phyloP scores from a whole-genome alignment of 2,329 filamentous ascomycete species.

The Hymenoscyphus linearis region DNA sequence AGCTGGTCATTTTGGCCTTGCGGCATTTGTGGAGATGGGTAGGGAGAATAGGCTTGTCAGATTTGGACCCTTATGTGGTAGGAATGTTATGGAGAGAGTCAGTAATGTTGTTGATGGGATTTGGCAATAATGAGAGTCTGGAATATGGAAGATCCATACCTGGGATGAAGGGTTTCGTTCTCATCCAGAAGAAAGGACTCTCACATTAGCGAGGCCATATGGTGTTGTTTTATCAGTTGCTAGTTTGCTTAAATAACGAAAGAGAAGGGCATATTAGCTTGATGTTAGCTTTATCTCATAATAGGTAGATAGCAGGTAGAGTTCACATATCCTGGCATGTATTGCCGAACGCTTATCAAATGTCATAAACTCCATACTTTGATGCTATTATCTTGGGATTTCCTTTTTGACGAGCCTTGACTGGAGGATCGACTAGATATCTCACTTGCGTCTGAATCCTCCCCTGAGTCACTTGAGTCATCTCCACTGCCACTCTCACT shows the following conservation, averaged over 20 bases:
- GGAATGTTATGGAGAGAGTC: slow-evolving; percentile 46
- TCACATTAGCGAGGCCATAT: slow-evolving; percentile 2
- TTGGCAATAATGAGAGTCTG: slow-evolving; percentile 16
- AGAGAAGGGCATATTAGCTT: slow-evolving; percentile 8
- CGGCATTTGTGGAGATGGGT: slow-evolving; percentile 53
- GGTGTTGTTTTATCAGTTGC: background rate
- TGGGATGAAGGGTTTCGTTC: background rate
- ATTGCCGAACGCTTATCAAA: slow-evolving; percentile 10
- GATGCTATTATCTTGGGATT: slow-evolving; percentile 38
- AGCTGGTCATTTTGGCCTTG: slow-evolving; percentile 39
- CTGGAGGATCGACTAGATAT: background rate
- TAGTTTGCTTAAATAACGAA: slow-evolving; percentile 2
- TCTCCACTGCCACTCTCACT: slow-evolving; percentile 14
- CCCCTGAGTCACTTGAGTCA: slow-evolving; percentile 8
- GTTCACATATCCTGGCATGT: slow-evolving; percentile 11
- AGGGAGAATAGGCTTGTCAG: slow-evolving; percentile 40
- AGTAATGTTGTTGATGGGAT: slow-evolving; percentile 45
- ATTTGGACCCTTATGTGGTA: slow-evolving; percentile 50
- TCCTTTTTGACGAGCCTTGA: background rate
- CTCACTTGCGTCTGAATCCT: slow-evolving; percentile 4
- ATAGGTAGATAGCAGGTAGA: slow-evolving; percentile 9
- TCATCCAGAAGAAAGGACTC: background rate
- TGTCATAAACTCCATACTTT: slow-evolving; percentile 41
- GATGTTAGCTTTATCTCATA: background rate
- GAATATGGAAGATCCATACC: background rate